Evolutionary conservation across 306 rosid genomes (phyloP).

Genomic region (Mimosa bimucronata): DNA sequence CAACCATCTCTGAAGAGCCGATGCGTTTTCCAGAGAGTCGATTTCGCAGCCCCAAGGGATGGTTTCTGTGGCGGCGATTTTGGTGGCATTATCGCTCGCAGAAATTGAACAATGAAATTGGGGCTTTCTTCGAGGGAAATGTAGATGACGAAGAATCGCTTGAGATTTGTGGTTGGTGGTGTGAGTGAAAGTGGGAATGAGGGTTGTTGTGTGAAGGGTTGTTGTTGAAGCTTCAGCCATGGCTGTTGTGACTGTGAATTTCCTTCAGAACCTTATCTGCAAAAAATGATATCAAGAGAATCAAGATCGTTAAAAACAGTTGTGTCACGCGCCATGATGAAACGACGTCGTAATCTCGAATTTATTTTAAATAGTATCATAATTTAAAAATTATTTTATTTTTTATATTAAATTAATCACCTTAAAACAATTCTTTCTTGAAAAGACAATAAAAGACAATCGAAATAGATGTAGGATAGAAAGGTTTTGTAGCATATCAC

Average conservation of each 20-base stretch:
- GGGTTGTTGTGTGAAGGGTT: constrained; percentile 40
- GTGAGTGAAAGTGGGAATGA: constrained; percentile 47
- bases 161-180: constrained; percentile 36
- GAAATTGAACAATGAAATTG: constrained; percentile 61
- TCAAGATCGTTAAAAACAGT: constrained; percentile 28
- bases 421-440: too few species aligned
- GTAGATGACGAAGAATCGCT: constrained; percentile 31
- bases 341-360: neutral
- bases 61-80: constrained; percentile 32
- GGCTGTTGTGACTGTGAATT: constrained; percentile 30
- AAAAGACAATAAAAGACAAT: too few species aligned
- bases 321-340: neutral
- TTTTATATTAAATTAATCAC: too few species aligned
- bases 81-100: constrained; percentile 40
- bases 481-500: too few species aligned
- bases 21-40: constrained; percentile 78
- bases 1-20: constrained; percentile 80
- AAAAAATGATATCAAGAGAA: neutral
- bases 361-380: too few species aligned
- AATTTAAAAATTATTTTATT: too few species aligned
- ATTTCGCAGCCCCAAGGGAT: constrained; percentile 91
- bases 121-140: constrained; percentile 36
- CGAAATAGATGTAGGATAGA: too few species aligned
- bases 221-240: constrained; percentile 76
- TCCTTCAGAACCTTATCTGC: constrained; percentile 55